These are phyloP conservation scores for Mercurialis annua DNA, from an alignment of 345 rosid species.

Conservation along the genomic window DNA sequence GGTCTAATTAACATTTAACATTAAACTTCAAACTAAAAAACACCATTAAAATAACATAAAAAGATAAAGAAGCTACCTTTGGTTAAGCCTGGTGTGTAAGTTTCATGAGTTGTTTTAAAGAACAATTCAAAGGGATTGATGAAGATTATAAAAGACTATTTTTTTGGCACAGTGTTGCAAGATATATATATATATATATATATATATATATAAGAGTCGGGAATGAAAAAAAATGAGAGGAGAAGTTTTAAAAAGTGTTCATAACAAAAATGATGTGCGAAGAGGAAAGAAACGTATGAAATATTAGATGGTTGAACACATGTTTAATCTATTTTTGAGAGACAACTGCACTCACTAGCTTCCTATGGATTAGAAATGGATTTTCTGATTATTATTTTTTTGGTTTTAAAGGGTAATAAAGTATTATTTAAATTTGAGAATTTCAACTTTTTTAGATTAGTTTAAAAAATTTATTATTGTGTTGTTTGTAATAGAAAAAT, in stretches of 20 bases:
- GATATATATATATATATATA: too few species aligned
- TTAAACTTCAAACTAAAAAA: slow-evolving; percentile 9
- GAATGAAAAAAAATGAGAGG: neutral
- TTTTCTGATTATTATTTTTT: too few species aligned
- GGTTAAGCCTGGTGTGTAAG: slow-evolving; percentile 12
- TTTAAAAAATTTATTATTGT: too few species aligned
- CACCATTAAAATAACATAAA: neutral
- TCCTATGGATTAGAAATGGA: neutral
- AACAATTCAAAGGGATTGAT: neutral
- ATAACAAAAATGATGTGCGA: neutral
- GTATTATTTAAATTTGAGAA: too few species aligned
- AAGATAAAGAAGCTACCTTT: slow-evolving; percentile 6
- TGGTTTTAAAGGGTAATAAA: too few species aligned
- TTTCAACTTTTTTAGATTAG: too few species aligned
- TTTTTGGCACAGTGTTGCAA: neutral
- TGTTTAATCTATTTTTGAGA: neutral
- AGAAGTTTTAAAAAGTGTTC: neutral
- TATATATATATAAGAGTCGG: too few species aligned
- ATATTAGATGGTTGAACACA: neutral
- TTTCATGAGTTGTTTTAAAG: slow-evolving; percentile 7
- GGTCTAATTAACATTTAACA: slow-evolving; percentile 31
- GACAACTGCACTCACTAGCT: neutral
- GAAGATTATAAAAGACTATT: neutral
- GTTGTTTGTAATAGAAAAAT: too few species aligned
- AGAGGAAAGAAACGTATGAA: slow-evolving; percentile 2